A percentile compares a stretch with the other conserved stretches of the same genome.
phyloP scores from a whole-genome alignment of 148 eudicot species.

The Drosera capensis region DNA sequence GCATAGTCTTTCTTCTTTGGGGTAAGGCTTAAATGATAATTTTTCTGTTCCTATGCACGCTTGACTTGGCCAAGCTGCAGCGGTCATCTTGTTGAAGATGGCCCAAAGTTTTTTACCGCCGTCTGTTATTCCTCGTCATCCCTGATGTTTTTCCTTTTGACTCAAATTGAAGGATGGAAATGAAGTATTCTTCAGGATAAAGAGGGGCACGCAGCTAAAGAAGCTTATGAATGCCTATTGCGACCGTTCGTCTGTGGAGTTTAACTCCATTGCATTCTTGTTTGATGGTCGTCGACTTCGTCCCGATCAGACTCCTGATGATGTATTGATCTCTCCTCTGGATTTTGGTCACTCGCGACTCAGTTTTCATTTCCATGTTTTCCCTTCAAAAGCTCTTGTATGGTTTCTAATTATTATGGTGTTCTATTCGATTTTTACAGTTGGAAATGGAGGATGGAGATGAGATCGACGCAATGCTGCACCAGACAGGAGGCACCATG shows the following conservation, averaged over 20 bases:
- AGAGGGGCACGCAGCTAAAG: slow-evolving; percentile 15
- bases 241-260: slow-evolving; percentile 15
- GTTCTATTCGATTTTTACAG: not conserved
- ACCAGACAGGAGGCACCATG: slow-evolving; percentile 13
- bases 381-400: too few relatives aligned
- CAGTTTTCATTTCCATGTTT: not conserved
- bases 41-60: too few relatives aligned
- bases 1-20: too few relatives aligned
- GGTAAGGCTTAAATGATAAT: too few relatives aligned
- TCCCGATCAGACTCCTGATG: slow-evolving; percentile 19
- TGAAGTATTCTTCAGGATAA: slow-evolving; percentile 16
- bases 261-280: slow-evolving; percentile 12
- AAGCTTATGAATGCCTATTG: slow-evolving; percentile 21
- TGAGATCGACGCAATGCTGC: slow-evolving; percentile 19
- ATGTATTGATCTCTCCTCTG: slow-evolving; percentile 4
- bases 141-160: not conserved
- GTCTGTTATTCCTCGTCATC: not conserved
- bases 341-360: not conserved
- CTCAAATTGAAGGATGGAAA: slow-evolving; percentile 8
- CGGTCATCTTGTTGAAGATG: not conserved
- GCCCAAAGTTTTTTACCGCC: not conserved
- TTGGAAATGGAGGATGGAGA: slow-evolving; percentile 20
- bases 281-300: slow-evolving; percentile 20
- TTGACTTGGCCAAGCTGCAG: too few relatives aligned
- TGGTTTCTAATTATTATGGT: not conserved